Percentiles rank a stretch among this genome's conserved stretches.
Evolutionary conservation across 768 basidiomycete species (phyloP).

Genomic region (Clavaria fumosa): DNA sequence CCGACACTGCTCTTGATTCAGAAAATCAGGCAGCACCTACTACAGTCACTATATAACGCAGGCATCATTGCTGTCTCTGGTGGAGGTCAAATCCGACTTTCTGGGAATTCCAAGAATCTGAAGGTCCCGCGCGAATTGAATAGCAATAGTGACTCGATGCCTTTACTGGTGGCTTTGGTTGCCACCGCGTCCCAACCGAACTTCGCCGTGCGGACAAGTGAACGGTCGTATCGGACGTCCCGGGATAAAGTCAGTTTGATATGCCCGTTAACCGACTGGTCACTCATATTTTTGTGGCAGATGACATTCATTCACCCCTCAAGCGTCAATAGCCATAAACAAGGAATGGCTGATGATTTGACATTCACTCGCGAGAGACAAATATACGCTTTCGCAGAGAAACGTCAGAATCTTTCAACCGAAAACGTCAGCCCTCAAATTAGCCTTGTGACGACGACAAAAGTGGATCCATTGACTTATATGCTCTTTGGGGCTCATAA

Average conservation of each 20-base stretch:
- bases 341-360: slow-evolving; percentile 20
- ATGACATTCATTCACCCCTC: slow-evolving; percentile 66
- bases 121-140: slow-evolving; percentile 55
- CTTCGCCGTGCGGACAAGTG: slow-evolving; percentile 66
- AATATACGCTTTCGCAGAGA: slow-evolving; percentile 71
- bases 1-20: slow-evolving; percentile 71
- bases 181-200: slow-evolving; percentile 81
- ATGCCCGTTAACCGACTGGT: not conserved
- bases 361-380: slow-evolving; percentile 41
- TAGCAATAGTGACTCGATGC: slow-evolving; percentile 52
- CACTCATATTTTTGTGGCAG: slow-evolving; percentile 24
- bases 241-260: slow-evolving; percentile 58
- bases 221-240: slow-evolving; percentile 53
- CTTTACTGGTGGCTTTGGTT: slow-evolving; percentile 71
- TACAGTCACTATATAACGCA: slow-evolving; percentile 60
- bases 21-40: slow-evolving; percentile 63
- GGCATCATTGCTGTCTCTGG: slow-evolving; percentile 75
- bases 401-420: slow-evolving; percentile 56
- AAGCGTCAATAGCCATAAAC: slow-evolving; percentile 69
- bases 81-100: slow-evolving; percentile 33
- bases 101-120: slow-evolving; percentile 20
- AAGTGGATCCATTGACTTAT: slow-evolving; percentile 78
- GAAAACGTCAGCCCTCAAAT: slow-evolving; percentile 37
- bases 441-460: slow-evolving; percentile 66
- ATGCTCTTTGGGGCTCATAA: slow-evolving; percentile 83